A percentile compares a stretch with the other conserved stretches of the same genome.
These are phyloP conservation scores for Sanghuangporus weigelae DNA, from an alignment of 1,284 basidiomycete species.

Conservation along the genomic window DNA sequence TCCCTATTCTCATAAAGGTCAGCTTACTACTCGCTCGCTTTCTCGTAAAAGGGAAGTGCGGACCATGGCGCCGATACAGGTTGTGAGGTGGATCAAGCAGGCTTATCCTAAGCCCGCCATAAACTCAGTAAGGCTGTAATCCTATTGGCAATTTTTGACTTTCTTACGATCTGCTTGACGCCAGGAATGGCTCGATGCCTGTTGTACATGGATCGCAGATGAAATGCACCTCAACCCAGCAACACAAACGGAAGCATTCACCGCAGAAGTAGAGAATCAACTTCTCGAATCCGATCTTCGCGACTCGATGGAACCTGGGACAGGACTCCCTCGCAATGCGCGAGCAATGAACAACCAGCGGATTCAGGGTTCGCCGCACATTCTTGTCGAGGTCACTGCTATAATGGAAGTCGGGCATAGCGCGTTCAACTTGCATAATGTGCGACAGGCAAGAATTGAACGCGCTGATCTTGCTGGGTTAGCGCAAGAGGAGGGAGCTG, in stretches of 20 bases:
- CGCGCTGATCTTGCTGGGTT: slow-evolving; percentile 44
- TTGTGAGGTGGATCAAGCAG: slow-evolving; percentile 23
- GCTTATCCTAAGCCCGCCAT: slow-evolving; percentile 26
- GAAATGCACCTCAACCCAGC: slow-evolving; percentile 44
- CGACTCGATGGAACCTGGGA: slow-evolving; percentile 62
- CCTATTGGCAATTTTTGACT: background rate
- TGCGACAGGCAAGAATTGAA: slow-evolving; percentile 58
- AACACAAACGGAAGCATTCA: slow-evolving; percentile 42
- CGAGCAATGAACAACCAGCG: slow-evolving; percentile 29
- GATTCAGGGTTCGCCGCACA: slow-evolving; percentile 35
- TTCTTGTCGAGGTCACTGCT: slow-evolving; percentile 65
- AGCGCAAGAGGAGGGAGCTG: slow-evolving; percentile 29
- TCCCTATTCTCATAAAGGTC: background rate
- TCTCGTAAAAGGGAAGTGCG: background rate
- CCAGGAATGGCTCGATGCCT: slow-evolving; percentile 70
- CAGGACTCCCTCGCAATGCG: slow-evolving; percentile 55
- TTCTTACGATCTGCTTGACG: background rate
- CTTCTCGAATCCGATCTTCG: slow-evolving; percentile 64
- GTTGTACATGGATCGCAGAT: slow-evolving; percentile 55
- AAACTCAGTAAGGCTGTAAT: slow-evolving; percentile 21
- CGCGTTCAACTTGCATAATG: slow-evolving; percentile 61
- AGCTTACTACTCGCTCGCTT: background rate
- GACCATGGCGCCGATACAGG: slow-evolving; percentile 11
- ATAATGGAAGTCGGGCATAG: slow-evolving; percentile 74
- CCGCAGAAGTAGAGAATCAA: slow-evolving; percentile 51